Base-by-base conservation (phyloP, 768 basidiomycete species). In the Leccinum incarnatum region DNA sequence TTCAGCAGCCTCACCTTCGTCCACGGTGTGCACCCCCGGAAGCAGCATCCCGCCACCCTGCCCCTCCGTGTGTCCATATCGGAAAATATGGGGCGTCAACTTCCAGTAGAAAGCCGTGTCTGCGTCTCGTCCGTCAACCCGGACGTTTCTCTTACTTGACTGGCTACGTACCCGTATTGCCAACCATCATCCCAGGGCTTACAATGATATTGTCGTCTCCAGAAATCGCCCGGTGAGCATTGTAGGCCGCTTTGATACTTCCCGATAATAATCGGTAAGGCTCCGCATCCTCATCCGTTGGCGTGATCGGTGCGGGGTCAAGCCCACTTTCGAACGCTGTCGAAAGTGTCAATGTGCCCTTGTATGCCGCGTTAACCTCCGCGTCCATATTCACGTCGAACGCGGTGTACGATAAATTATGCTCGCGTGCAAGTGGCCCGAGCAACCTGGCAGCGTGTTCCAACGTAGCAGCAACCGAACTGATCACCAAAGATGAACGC, bases 291-390 rank as follows among this genome's bases (percentile, higher is more conserved):
- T 53, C 65, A 9, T 68, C 70, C 1, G 68, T 74, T 1, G 80
- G 77, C n/a, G 87, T 83, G 37, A 88, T 72, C 0, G 87, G 88
- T 4, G 90, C 88, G 12, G 88, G 88, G 62, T 89, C 85, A 7
- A 89, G 72, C 6, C 77, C 81, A 9, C 30, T 23, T 3, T 73
- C 71, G 56, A 74, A 84, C 1, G 82, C 80, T 56, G 81, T 74
- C 14, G 71, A 79, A 25, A 90, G 74, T 2, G 71, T 78, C 48
- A 90, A 68, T 2, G 72, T 75, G 12, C 87, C 86, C 11, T 63
- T 69, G 1, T 76, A 67, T 8, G 76, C 65, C 10, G 64, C 67
- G n/a, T 72, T 65, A 40, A 61, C 63, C 47, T 72, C 54, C 9
- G 1, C 66, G 9, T 76, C 75, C 27, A 83, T 61, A 52, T 59